Evolutionary conservation across 768 basidiomycete genomes (phyloP), one percentile per base, ranked within the genome.

Genomic region (Lactarius pseudohatsudake): DNA sequence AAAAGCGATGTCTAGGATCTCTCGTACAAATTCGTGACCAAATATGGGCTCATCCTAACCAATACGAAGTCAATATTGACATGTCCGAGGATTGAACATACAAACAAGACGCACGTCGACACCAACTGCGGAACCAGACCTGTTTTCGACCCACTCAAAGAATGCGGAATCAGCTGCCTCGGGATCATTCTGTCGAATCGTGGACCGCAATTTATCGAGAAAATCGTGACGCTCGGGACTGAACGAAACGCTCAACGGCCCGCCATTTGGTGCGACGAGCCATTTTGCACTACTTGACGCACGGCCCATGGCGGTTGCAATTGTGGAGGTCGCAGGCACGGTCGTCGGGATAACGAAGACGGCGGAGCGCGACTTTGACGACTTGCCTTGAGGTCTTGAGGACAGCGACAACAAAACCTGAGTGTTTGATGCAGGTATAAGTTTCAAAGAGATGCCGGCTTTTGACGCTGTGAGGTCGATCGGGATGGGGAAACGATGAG

Each of bases 251-350:
- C 54, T 18, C 45, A 22, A 36, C 7, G 56, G 32, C 20, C 57
- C 62, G 20, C 57, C 55, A n/a, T 55, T 56, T 9, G 72, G 16
- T n/a, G 68, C 54, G 38, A 60, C 68, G 8, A 86, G 61, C 88
- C 88, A 90, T 56, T 75, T 77, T 11, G 72, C 73, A 9, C 81
- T 80, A 6, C 78, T 75, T 3, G 73, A 67, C 0, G 80, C 81
- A 59, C 81, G 82, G 2, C 89, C 87, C 70, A 91, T 79, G 0
- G 86, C 88, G 59, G 79, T 79, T 3, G 86, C 85, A 59, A 92
- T 84, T 13, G 80, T 90, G 1, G 91, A 91, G 10, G 73, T 78
- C 1, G 74, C 59, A 2, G 85, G 86, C 7, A 84, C 78, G 3
- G 76, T 78, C 62, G 85, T 76, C 0, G 91, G 91, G 0, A 90